These are phyloP conservation scores for Paraphaeosphaeria sporulosa DNA, from an alignment of 2,329 filamentous ascomycete species.

Conservation along the genomic window DNA sequence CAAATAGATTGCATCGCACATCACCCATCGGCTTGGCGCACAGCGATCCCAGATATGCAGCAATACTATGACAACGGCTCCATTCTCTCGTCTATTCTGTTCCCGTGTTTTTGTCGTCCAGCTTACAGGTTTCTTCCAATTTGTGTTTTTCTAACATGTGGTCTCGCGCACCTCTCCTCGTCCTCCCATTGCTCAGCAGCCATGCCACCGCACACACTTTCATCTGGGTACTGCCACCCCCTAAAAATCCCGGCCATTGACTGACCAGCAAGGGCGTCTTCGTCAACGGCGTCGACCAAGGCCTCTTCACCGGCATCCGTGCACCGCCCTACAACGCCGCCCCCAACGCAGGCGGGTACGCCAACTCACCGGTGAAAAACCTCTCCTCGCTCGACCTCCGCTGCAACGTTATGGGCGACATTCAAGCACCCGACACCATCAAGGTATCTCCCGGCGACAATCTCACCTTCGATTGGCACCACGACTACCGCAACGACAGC, in stretches of 20 bases:
- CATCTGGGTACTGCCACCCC: too few relatives aligned
- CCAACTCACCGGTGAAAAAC: slow-evolving; percentile 52
- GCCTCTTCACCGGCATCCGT: too few relatives aligned
- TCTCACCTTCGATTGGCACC: slow-evolving; percentile 51
- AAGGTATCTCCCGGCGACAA: slow-evolving; percentile 47
- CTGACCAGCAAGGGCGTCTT: too few relatives aligned
- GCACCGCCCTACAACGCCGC: too few relatives aligned
- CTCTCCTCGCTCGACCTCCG: slow-evolving; percentile 48
- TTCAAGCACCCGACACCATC: slow-evolving; percentile 46
- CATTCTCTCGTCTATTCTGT: neutral
- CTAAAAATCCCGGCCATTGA: too few relatives aligned
- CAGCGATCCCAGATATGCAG: slow-evolving; percentile 10
- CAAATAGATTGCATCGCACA: slow-evolving; percentile 28
- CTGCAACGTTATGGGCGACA: slow-evolving; percentile 52
- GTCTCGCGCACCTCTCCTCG: slow-evolving; percentile 19
- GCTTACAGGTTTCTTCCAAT: slow-evolving; percentile 13
- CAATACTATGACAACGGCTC: neutral
- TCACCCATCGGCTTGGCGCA: slow-evolving; percentile 14
- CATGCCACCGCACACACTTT: slow-evolving; percentile 36
- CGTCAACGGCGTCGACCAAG: too few relatives aligned
- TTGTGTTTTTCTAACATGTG: neutral
- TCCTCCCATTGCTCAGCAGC: slow-evolving; percentile 27
- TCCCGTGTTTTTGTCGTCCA: neutral
- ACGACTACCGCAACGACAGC: slow-evolving; percentile 44
- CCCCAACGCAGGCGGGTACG: too few relatives aligned